Evolutionary conservation across 768 basidiomycete genomes (phyloP).

Genomic region (Suillus cothurnatus): DNA sequence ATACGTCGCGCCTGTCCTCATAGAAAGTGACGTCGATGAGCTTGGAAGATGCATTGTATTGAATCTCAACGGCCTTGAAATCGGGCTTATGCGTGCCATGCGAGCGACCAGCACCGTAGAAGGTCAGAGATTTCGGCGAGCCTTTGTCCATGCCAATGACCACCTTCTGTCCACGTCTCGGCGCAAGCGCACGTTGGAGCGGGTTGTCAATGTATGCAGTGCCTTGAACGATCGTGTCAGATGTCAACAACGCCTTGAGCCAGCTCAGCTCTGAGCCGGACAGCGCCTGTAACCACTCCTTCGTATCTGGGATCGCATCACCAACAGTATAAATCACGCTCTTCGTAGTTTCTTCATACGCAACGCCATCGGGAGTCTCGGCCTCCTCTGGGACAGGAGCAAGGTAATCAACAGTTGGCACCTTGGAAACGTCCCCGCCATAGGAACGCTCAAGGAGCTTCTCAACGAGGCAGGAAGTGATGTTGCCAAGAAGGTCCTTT

Average conservation of each 20-base stretch:
- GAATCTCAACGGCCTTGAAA: slow-evolving; percentile 85
- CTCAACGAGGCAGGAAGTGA: slow-evolving; percentile 74
- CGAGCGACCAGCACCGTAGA: slow-evolving; percentile 82
- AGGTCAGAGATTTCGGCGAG: slow-evolving; percentile 55
- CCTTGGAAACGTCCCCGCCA: slow-evolving; percentile 65
- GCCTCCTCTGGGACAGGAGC: slow-evolving; percentile 48
- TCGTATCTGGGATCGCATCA: slow-evolving; percentile 54
- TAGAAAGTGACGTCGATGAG: slow-evolving; percentile 73
- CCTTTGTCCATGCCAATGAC: slow-evolving; percentile 55
- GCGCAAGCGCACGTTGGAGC: slow-evolving; percentile 81
- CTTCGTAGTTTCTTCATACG: slow-evolving; percentile 43
- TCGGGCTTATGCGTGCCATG: slow-evolving; percentile 67
- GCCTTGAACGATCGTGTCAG: slow-evolving; percentile 86
- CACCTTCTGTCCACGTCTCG: slow-evolving; percentile 78
- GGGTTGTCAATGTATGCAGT: slow-evolving; percentile 87
- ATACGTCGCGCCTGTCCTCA: slow-evolving; percentile 78
- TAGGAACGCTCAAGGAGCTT: slow-evolving; percentile 82
- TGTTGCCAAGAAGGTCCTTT: slow-evolving; percentile 87
- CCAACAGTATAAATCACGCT: slow-evolving; percentile 55
- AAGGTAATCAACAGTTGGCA: slow-evolving; percentile 88
- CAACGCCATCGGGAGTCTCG: slow-evolving; percentile 43
- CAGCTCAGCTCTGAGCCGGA: slow-evolving; percentile 84
- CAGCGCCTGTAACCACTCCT: slow-evolving; percentile 81
- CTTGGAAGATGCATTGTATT: slow-evolving; percentile 52
- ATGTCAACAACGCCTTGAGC: slow-evolving; percentile 83